Base-by-base conservation (phyloP, 192 early-diverging fungal genomes). In the Coemansia sp. region DNA sequence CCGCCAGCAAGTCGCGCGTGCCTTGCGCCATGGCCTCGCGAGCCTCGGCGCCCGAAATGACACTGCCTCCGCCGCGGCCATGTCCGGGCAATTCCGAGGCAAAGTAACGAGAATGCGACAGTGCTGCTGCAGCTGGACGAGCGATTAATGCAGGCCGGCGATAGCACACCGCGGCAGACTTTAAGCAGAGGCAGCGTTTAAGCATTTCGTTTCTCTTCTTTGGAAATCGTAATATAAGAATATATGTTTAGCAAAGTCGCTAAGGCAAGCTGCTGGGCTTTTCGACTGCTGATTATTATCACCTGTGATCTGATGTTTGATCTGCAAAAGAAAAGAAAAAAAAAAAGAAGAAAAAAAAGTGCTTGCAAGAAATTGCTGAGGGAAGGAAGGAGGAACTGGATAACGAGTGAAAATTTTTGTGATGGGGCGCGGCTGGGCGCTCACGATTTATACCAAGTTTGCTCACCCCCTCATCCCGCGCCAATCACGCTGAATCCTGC, bases 11-110 rank as follows among this genome's bases (percentile, higher is more conserved):
- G 47, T 51, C 47, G 24, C 47, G 47, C 9, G 47, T 51, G 17
- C 74, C 74, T 4, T 67, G 65, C 1, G 64, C 40, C 64, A 77
- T 63, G 3, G 45, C n/a, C 19, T 64, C 57, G 38, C 71, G 68
- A 11, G 74, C 68, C 58, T 77, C 38, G 10, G 22, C 11, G 15
- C 11, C 20, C 1, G 8, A n/a, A n/a, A n/a, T n/a, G n/a, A n/a
- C n/a, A n/a, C n/a, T 19, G 4, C n/a, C 17, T 1, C 19, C 15
- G 24, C 24, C 27, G 22, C 22, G 9, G 25, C 8, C 22, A 2
- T 22, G 47, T 4, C 24, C 24, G 8, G 47, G 24, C 14, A 51
- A 25, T 27, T 51, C 47, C 10, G 47, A 51, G 25, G 47, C 47
- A 25, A 51, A 29, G n/a, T n/a, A n/a, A n/a, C n/a, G n/a, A n/a